phyloP scores from a whole-genome alignment of 2,329 filamentous ascomycete genomes.

The Kalaharituber pfeilii region DNA sequence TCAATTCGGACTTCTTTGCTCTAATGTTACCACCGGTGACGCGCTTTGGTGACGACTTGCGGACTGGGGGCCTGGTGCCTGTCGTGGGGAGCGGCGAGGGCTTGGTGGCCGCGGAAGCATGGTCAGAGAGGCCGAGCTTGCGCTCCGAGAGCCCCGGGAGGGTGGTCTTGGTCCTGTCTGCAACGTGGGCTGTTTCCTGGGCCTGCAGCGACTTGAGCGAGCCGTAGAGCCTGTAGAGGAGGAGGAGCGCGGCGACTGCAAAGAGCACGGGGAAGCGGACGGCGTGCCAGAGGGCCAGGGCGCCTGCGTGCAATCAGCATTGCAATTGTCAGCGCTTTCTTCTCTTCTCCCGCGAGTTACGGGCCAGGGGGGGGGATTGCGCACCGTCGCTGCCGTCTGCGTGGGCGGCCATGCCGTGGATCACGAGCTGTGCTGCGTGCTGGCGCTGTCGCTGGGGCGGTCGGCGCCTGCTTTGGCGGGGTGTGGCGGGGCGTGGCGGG shows the following conservation, averaged over 20 bases:
- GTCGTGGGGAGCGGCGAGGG: slow-evolving; percentile 20
- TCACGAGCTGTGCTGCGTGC: background rate
- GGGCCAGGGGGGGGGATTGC: too few species aligned
- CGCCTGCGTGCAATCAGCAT: too few species aligned
- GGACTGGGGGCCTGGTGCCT: slow-evolving; percentile 23
- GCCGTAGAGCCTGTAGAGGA: slow-evolving; percentile 19
- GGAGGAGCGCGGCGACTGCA: slow-evolving; percentile 26
- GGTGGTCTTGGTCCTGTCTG: too few species aligned
- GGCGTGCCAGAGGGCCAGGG: slow-evolving; percentile 32
- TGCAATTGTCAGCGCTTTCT: slow-evolving; percentile 1
- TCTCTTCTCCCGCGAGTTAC: too few species aligned
- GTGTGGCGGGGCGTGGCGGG: background rate
- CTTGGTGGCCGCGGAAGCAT: too few species aligned
- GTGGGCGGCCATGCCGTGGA: background rate
- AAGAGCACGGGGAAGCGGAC: slow-evolving; percentile 33
- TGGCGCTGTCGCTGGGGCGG: background rate
- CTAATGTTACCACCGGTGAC: slow-evolving; percentile 20
- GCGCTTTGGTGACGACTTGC: slow-evolving; percentile 27
- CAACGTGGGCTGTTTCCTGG: slow-evolving; percentile 11
- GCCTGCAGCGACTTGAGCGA: slow-evolving; percentile 13
- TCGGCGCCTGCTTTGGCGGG: background rate
- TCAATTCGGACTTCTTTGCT: slow-evolving; percentile 2
- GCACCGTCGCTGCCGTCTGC: background rate
- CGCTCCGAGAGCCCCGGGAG: too few species aligned
- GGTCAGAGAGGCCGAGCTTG: too few species aligned